A percentile compares a stretch with the other conserved stretches of the same genome.
These are phyloP conservation scores for Penicillium sp. DNA, from an alignment of 2,329 filamentous ascomycete genomes.

Conservation along the genomic window DNA sequence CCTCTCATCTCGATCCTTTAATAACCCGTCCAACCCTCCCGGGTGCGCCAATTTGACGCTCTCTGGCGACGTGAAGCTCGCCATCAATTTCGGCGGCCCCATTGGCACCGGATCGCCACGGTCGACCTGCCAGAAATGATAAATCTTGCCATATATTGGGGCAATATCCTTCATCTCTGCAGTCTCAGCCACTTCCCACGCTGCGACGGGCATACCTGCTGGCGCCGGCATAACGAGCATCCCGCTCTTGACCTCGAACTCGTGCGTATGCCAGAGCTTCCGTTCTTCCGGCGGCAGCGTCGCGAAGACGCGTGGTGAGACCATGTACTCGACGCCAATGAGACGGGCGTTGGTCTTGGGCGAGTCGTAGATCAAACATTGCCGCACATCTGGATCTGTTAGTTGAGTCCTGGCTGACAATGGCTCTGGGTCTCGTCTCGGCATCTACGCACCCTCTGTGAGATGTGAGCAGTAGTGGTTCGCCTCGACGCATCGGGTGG, in stretches of 20 bases:
- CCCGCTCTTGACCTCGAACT: slow-evolving; percentile 47
- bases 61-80: slow-evolving; percentile 49
- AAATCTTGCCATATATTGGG: slow-evolving; percentile 72
- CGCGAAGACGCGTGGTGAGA: slow-evolving; percentile 66
- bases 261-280: slow-evolving; percentile 73
- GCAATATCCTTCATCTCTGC: slow-evolving; percentile 76
- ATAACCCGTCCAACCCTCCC: slow-evolving; percentile 34
- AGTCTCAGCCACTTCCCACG: slow-evolving; percentile 74
- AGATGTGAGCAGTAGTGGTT: slow-evolving; percentile 85
- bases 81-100: slow-evolving; percentile 63
- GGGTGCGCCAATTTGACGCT: slow-evolving; percentile 24
- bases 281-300: slow-evolving; percentile 66
- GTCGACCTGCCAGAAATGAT: slow-evolving; percentile 84
- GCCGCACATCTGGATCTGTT: slow-evolving; percentile 61
- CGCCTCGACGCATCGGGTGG: slow-evolving; percentile 66
- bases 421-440: background rate
- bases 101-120: slow-evolving; percentile 63
- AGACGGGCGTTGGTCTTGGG: slow-evolving; percentile 65
- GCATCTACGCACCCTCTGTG: slow-evolving; percentile 51
- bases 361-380: slow-evolving; percentile 82
- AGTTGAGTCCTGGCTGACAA: background rate
- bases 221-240: slow-evolving; percentile 45
- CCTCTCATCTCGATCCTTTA: slow-evolving; percentile 53
- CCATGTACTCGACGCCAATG: slow-evolving; percentile 87
- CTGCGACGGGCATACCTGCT: slow-evolving; percentile 48